Conservation (phyloP, 2,329 filamentous ascomycete species). For the Sarocladium strictum region DNA sequence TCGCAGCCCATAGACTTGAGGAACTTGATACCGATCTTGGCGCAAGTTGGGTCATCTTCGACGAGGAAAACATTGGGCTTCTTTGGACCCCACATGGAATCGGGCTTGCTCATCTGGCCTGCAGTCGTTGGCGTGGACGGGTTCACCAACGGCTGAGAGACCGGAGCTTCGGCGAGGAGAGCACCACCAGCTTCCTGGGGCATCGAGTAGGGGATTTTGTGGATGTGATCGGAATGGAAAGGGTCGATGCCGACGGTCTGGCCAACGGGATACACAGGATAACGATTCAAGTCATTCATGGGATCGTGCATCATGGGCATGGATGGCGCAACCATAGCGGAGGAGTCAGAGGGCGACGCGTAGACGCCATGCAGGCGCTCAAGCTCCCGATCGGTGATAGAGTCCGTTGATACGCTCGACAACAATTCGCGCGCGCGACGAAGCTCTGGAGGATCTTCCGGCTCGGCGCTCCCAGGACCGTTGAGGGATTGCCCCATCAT, state of each 20-base stretch:
- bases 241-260: conserved; percentile 90
- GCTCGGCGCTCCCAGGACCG: conserved; percentile 26
- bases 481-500: conserved; percentile 28
- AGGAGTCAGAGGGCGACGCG: conserved; percentile 48
- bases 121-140: conserved; percentile 18
- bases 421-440: conserved; percentile 52
- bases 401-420: conserved; percentile 45
- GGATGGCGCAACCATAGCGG: conserved; percentile 33
- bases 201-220: conserved; percentile 83
- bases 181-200: conserved; percentile 48
- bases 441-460: conserved; percentile 47
- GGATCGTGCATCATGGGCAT: conserved; percentile 47
- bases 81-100: conserved; percentile 46
- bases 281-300: conserved; percentile 47
- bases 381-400: conserved; percentile 47
- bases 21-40: conserved; percentile 63
- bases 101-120: conserved; percentile 31
- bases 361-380: conserved; percentile 50
- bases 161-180: conserved; percentile 27
- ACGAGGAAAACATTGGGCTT: conserved; percentile 83
- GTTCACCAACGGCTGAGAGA: conserved; percentile 13
- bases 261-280: conserved; percentile 85
- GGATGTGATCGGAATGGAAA: conserved; percentile 88
- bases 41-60: conserved; percentile 69
- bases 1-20: conserved; percentile 58